Conservation (phyloP, 2,329 filamentous ascomycete species). For the Trichoderma aggressivum region DNA sequence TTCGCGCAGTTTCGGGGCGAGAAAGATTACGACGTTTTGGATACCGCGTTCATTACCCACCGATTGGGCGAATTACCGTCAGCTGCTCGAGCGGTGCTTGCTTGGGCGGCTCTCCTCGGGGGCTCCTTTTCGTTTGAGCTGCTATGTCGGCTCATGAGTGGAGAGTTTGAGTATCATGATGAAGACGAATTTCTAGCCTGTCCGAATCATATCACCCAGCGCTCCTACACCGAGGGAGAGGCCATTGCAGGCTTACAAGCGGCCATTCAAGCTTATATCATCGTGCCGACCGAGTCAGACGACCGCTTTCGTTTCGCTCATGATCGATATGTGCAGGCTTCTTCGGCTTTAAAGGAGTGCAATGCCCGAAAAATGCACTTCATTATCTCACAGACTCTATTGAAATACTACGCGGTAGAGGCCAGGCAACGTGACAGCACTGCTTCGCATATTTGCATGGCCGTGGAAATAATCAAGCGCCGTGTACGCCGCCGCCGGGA, state of each 20-base stretch:
- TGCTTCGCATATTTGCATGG: constrained; percentile 77
- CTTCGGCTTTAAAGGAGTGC: constrained; percentile 65
- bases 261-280: constrained; percentile 73
- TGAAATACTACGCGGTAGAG: constrained; percentile 65
- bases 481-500: constrained; percentile 57
- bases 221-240: constrained; percentile 58
- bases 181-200: constrained; percentile 25
- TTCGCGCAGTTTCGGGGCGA: constrained; percentile 82
- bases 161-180: constrained; percentile 61
- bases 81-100: constrained; percentile 72
- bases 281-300: constrained; percentile 78
- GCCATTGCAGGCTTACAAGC: constrained; percentile 76
- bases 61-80: constrained; percentile 72
- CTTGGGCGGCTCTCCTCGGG: constrained; percentile 83
- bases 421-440: constrained; percentile 65
- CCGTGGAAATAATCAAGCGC: constrained; percentile 69
- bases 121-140: constrained; percentile 80
- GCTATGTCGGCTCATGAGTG: constrained; percentile 71
- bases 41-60: constrained; percentile 77
- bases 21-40: constrained; percentile 73
- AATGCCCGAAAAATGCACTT: constrained; percentile 82
- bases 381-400: constrained; percentile 75
- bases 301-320: constrained; percentile 86
- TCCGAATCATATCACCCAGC: neutral
- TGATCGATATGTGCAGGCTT: constrained; percentile 79